Base-by-base conservation (phyloP, 2,329 filamentous ascomycete genomes). In the Passalora sequoiae region DNA sequence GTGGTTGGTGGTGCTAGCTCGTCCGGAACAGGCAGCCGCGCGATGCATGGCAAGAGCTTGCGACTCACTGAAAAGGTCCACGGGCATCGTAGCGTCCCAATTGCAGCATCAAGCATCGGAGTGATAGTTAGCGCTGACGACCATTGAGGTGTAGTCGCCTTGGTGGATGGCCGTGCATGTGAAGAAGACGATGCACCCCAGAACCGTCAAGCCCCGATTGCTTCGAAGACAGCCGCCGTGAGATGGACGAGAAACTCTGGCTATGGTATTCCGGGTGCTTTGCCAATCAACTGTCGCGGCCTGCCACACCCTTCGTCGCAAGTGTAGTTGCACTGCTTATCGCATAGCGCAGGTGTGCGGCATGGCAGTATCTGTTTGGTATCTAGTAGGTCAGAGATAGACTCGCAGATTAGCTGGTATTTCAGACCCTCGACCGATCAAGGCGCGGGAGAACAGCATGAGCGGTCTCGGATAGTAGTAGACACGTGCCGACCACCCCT, bases 331-430 rank as follows among this genome's bases (percentile, higher is more conserved):
- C 38, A 32, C 38, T 15, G 38, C 38, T 40, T 32, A 40, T 40
- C 38, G 38, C 16, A 4, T 13, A 20, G 38, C 28, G 38, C 12
- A 32, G 27, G 17, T 40, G 38, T 31, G 38, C 38, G 12, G 29
- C 38, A 21, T 19, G 38, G 10, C 32, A 32, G 24, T 27, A 6
- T 27, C 24, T 7, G 24, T 27, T 27, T 27, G 6, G 28, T 29
- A 15, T 28, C 15, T 38, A 27, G 16, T 40, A 30, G 38, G 38
- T 31, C 22, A 24, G 25, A 40, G 38, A 40, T 40, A 40, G 20
- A 40, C 25, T 40, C n/a, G n/a, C n/a, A n/a, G n/a, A n/a, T 40
- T 16, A 13, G 22, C 15, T 29, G 24, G 36, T 22, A 28, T 29
- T 21, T 38, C 21, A 28, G 33, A 21, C 19, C 19, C 5, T 9